phyloP scores from a whole-genome alignment of 306 rosid species.

The Purshia tridentata region DNA sequence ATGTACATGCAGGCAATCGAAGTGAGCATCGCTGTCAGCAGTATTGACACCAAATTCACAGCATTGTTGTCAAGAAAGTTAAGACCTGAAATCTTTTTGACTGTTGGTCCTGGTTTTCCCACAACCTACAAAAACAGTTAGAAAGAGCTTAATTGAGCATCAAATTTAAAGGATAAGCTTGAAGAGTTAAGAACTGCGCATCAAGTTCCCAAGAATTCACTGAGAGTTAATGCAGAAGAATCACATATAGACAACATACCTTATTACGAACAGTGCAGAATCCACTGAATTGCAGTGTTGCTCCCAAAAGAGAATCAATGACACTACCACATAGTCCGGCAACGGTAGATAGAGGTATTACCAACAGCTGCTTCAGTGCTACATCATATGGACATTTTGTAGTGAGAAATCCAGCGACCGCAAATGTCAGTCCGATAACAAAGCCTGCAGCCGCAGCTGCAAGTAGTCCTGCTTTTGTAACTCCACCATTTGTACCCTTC shows the following conservation, averaged over 20 bases:
- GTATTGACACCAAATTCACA: constrained; percentile 70
- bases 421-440: constrained; percentile 63
- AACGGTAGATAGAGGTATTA: constrained; percentile 63
- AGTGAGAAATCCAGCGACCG: constrained; percentile 55
- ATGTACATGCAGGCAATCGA: constrained; percentile 51
- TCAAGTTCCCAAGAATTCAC: too few species aligned
- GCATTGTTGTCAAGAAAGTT: constrained; percentile 81
- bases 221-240: background rate
- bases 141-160: constrained; percentile 13
- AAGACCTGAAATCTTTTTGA: constrained; percentile 71
- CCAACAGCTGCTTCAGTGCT: constrained; percentile 69
- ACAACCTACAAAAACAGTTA: constrained; percentile 55
- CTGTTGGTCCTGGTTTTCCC: constrained; percentile 86
- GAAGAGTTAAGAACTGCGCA: background rate
- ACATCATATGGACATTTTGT: constrained; percentile 44
- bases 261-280: constrained; percentile 78
- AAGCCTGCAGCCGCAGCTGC: constrained; percentile 85
- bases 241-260: constrained; percentile 39
- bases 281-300: constrained; percentile 90
- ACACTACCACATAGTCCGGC: constrained; percentile 78
- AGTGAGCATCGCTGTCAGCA: constrained; percentile 66
- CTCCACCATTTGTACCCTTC: constrained; percentile 92
- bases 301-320: constrained; percentile 94
- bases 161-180: constrained; percentile 13
- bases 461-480: constrained; percentile 74